Evolutionary conservation across 2,329 filamentous ascomycete species (phyloP).

Genomic region (Aspergillus sp.): DNA sequence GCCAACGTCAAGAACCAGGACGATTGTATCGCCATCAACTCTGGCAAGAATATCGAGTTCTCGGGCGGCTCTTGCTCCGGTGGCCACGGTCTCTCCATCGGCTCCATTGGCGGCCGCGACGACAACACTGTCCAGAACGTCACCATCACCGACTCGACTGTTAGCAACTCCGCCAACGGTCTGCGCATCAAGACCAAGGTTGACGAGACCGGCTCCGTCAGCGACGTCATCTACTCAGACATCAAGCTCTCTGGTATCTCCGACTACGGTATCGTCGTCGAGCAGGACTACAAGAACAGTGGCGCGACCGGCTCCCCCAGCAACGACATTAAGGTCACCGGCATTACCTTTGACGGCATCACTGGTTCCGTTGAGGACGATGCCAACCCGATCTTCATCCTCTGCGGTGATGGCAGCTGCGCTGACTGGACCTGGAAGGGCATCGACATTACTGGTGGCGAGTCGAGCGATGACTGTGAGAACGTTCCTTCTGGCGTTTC

Average conservation of each 20-base stretch:
- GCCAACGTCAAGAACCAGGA: constrained; percentile 56
- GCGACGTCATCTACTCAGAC: constrained; percentile 45
- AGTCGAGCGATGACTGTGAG: constrained; percentile 35
- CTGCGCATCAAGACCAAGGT: constrained; percentile 45
- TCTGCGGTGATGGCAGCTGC: constrained; percentile 48
- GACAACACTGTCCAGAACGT: constrained; percentile 50
- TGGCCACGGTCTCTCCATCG: constrained; percentile 29
- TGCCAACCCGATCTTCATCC: constrained; percentile 44
- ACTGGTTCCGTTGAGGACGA: constrained; percentile 26
- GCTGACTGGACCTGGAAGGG: constrained; percentile 43
- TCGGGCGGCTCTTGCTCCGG: constrained; percentile 35
- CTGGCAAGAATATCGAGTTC: constrained; percentile 45
- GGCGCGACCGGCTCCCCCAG: constrained; percentile 32
- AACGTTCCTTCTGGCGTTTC: constrained; percentile 33
- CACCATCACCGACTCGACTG: constrained; percentile 44
- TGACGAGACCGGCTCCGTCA: constrained; percentile 47
- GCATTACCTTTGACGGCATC: constrained; percentile 30
- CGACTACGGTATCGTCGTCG: constrained; percentile 45
- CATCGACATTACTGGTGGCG: constrained; percentile 47
- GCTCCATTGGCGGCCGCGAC: constrained; percentile 39
- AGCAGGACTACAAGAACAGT: constrained; percentile 51
- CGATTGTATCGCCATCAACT: constrained; percentile 55
- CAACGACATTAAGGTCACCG: constrained; percentile 34
- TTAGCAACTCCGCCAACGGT: constrained; percentile 38
- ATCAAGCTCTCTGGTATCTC: constrained; percentile 48